Conservation (phyloP, 352 stramenopile genomes). For the Globisporangium paroecandrum region DNA sequence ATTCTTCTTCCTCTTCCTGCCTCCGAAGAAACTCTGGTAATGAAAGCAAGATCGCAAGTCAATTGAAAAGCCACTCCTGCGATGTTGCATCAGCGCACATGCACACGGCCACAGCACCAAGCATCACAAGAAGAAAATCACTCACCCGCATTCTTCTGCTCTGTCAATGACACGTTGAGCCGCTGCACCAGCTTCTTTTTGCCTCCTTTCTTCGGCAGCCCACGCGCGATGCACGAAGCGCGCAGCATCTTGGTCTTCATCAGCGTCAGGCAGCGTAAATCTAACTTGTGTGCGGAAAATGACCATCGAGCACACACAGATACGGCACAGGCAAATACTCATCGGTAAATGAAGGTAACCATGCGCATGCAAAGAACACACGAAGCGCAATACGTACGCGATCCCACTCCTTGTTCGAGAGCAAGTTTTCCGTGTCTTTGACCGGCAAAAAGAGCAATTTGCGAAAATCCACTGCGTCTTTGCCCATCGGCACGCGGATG, state of each 20-base stretch:
- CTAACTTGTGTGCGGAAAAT: slow-evolving; percentile 34
- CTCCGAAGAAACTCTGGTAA: slow-evolving; percentile 49
- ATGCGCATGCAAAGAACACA: background rate
- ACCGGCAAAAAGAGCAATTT: slow-evolving; percentile 76
- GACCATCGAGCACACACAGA: background rate
- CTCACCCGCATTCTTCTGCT: slow-evolving; percentile 55
- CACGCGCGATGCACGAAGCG: slow-evolving; percentile 68
- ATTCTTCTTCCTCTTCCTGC: too few relatives aligned
- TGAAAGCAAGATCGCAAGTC: background rate
- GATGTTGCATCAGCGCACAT: background rate
- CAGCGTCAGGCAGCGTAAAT: slow-evolving; percentile 72
- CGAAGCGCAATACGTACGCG: slow-evolving; percentile 28
- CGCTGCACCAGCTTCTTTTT: slow-evolving; percentile 59
- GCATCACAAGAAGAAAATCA: background rate
- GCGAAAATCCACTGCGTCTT: slow-evolving; percentile 73
- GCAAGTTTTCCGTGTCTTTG: slow-evolving; percentile 61
- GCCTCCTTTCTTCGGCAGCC: slow-evolving; percentile 56
- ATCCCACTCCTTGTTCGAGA: slow-evolving; percentile 69
- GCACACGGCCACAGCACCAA: background rate
- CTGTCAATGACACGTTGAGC: slow-evolving; percentile 50
- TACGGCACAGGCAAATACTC: background rate
- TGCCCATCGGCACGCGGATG: slow-evolving; percentile 65
- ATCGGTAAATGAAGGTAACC: background rate
- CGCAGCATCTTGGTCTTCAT: slow-evolving; percentile 85
- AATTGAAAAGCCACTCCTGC: background rate